These are phyloP conservation scores for Raphanus hybrid DNA, from an alignment of 441 rosid genomes.

Conservation along the genomic window DNA sequence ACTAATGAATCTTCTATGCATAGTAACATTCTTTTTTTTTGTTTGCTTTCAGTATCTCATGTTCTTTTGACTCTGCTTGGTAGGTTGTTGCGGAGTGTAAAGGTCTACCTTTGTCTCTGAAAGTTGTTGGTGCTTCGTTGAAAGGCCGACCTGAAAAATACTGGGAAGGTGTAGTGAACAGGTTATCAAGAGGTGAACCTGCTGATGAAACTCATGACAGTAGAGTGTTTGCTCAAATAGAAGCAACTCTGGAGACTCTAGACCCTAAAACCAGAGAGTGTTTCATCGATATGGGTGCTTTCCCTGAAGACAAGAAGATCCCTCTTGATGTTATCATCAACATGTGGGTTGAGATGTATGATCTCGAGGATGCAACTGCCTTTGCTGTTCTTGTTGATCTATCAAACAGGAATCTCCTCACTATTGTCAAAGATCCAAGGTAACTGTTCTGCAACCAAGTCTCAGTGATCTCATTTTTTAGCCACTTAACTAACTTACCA, in stretches of 20 bases:
- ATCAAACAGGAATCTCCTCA: conserved; percentile 75
- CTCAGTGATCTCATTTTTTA: conserved; percentile 8
- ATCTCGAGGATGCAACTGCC: conserved; percentile 66
- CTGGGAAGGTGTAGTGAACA: conserved; percentile 69
- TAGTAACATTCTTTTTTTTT: not conserved
- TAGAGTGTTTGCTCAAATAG: conserved; percentile 68
- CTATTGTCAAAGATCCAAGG: conserved; percentile 79
- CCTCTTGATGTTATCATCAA: conserved; percentile 80
- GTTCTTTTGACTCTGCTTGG: conserved; percentile 28
- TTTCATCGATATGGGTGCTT: conserved; percentile 82
- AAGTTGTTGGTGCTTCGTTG: conserved; percentile 82
- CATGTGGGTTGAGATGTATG: conserved; percentile 74
- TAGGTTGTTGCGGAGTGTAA: conserved; percentile 81
- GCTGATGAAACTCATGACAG: conserved; percentile 67
- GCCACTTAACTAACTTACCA: not conserved
- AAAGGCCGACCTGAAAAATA: conserved; percentile 59
- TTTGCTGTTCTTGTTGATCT: conserved; percentile 76
- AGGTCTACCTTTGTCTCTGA: conserved; percentile 86
- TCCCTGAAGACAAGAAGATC: conserved; percentile 88
- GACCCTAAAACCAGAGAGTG: conserved; percentile 67
- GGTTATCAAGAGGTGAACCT: conserved; percentile 70
- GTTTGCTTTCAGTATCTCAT: not conserved
- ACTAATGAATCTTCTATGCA: conserved; percentile 17
- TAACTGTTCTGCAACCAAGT: conserved; percentile 17
- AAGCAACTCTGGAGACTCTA: conserved; percentile 61